phyloP scores from a whole-genome alignment of 345 rosid genomes.

The Cardiospermum halicacabum region DNA sequence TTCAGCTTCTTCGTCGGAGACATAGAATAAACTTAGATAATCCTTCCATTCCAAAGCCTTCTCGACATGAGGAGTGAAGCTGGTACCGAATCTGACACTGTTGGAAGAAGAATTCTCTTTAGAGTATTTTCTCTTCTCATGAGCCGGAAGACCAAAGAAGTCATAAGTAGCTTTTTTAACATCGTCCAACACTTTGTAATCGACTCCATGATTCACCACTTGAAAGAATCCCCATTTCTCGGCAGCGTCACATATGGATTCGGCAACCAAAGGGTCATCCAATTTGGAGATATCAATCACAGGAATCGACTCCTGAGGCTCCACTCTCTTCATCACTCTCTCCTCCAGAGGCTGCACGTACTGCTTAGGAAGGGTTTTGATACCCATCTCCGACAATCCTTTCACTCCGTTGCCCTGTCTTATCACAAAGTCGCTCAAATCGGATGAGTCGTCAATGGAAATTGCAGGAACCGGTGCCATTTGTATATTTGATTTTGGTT shows the following conservation, averaged over 20 bases:
- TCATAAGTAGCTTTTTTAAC: slow-evolving; percentile 7
- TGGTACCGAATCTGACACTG: too few species aligned
- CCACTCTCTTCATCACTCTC: slow-evolving; percentile 25
- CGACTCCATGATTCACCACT: slow-evolving; percentile 43
- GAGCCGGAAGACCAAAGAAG: too few species aligned
- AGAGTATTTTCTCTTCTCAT: too few species aligned
- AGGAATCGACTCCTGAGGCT: slow-evolving; percentile 31
- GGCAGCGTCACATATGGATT: slow-evolving; percentile 40
- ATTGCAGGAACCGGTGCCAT: slow-evolving; percentile 32
- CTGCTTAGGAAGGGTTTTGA: slow-evolving; percentile 30
- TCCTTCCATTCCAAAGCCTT: too few species aligned
- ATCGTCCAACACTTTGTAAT: slow-evolving; percentile 32
- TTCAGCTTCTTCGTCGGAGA: too few species aligned
- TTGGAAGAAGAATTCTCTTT: too few species aligned
- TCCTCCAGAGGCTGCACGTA: slow-evolving; percentile 39
- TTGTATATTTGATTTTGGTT: too few species aligned
- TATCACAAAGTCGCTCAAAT: slow-evolving; percentile 37
- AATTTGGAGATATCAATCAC: slow-evolving; percentile 38
- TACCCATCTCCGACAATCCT: slow-evolving; percentile 34
- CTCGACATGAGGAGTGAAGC: too few species aligned
- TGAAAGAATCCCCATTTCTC: slow-evolving; percentile 49
- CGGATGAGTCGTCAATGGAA: slow-evolving; percentile 21
- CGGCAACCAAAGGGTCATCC: slow-evolving; percentile 29
- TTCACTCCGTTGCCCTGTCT: slow-evolving; percentile 47
- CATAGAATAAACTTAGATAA: too few species aligned